Evolutionary conservation across 345 rosid species (phyloP), one percentile per base, ranked within the genome.

Genomic region (Salix arbutifolia): DNA sequence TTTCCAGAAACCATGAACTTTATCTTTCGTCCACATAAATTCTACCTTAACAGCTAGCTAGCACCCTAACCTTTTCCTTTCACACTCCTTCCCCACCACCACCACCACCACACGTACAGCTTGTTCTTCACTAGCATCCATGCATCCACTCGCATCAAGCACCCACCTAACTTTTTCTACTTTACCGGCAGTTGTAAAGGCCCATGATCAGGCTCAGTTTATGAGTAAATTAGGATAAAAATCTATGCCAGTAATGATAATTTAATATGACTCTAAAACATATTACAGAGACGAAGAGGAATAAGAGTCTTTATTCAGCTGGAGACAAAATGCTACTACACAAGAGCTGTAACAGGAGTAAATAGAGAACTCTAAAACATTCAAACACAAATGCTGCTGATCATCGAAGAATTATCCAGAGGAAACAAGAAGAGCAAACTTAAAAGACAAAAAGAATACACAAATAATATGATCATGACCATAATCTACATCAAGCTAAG

Each of bases 11-110:
- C 31, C 42, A 25, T 67, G 35, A 28, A 4, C 35, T 37, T 48
- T 21, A 4, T 53, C 70, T 53, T 17, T 48, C 73, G 60, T 74
- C 81, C 78, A 68, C 83, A 75, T 74, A 65, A 35, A 61, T 71
- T 73, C 69, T 60, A 60, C 68, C 74, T 58, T 25, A 25, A 80
- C 84, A 85, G 86, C 86, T 82, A 64, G 75, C 83, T 82, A 64
- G 75, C 83, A 78, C 69, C 77, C 5, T 30, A 67, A 76, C 76
- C 67, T 76, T 73, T 67, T 71, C 73, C 30, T 69, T 62, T 26
- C n/a, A 37, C 65, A 53, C 60, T 5, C 74, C 61, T 21, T 65
- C 67, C 53, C 61, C 76, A 67, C 30, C 65, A 60, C 37, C 35
- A 33, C 35, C 37, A 35, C 7, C 1, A 31, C 35, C n/a, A 23